Conservation (phyloP, 108 stramenopile genomes). For the Chaetoceros muelleri region DNA sequence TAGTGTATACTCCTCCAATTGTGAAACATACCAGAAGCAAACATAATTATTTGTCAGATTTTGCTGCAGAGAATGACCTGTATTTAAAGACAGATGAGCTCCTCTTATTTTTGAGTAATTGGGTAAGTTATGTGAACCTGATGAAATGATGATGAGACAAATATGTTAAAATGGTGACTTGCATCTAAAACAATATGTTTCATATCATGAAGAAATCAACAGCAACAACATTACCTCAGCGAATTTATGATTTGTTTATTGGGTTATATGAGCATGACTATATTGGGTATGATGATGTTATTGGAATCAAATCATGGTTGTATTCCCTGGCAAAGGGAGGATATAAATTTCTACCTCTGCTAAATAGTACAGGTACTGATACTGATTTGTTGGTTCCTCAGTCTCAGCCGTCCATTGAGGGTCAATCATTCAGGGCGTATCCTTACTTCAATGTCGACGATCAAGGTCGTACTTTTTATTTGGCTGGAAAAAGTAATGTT, state of each 20-base stretch:
- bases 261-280: conserved; percentile 36
- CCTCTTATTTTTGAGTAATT: conserved; percentile 21
- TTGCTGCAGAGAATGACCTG: conserved; percentile 34
- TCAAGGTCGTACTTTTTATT: background rate
- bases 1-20: conserved; percentile 25
- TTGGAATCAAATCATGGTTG: background rate
- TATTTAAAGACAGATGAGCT: conserved; percentile 28
- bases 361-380: too few relatives aligned
- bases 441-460: conserved; percentile 3
- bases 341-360: conserved; percentile 2
- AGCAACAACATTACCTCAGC: conserved; percentile 1
- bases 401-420: conserved; percentile 4
- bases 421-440: conserved; percentile 5
- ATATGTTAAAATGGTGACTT: too few relatives aligned
- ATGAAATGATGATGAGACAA: too few relatives aligned
- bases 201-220: too few relatives aligned
- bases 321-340: background rate
- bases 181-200: too few relatives aligned
- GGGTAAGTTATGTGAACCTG: conserved; percentile 5
- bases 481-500: background rate
- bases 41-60: conserved; percentile 44
- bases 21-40: conserved; percentile 31
- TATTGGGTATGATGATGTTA: conserved; percentile 7
- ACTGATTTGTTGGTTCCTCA: too few relatives aligned
- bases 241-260: conserved; percentile 25